Evolutionary conservation across 2,329 filamentous ascomycete species (phyloP).

Genomic region (Paecilomyces sp.): DNA sequence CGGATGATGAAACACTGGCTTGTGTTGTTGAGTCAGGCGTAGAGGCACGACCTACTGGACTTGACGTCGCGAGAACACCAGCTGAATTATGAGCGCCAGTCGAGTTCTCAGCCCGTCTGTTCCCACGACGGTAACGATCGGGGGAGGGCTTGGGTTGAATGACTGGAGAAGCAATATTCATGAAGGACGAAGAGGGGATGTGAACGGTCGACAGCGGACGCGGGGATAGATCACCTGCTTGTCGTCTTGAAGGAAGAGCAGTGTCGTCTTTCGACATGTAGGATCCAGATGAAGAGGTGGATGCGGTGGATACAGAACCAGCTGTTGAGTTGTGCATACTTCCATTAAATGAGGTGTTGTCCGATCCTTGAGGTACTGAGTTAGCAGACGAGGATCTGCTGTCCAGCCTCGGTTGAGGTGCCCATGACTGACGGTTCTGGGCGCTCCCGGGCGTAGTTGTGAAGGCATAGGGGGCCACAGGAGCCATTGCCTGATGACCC

Average conservation of each 20-base stretch:
- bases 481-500: conserved; percentile 54
- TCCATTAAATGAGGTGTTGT: conserved; percentile 20
- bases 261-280: conserved; percentile 45
- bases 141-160: conserved; percentile 61
- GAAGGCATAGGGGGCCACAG: conserved; percentile 72
- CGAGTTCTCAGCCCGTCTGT: conserved; percentile 48
- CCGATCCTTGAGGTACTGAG: conserved; percentile 33
- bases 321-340: conserved; percentile 41
- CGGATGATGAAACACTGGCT: conserved; percentile 26
- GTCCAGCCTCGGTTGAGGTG: conserved; percentile 50
- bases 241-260: conserved; percentile 33
- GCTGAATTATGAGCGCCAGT: conserved; percentile 37
- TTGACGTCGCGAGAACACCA: not conserved
- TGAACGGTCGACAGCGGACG: conserved; percentile 43
- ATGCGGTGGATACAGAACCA: conserved; percentile 48
- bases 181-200: conserved; percentile 44
- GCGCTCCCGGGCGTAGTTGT: conserved; percentile 58
- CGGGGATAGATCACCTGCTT: conserved; percentile 26
- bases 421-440: conserved; percentile 48
- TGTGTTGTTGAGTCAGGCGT: conserved; percentile 33
- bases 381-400: conserved; percentile 50
- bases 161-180: conserved; percentile 42
- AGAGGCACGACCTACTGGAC: conserved; percentile 5
- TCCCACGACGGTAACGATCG: conserved; percentile 72
- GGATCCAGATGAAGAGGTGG: conserved; percentile 40